Evolutionary conservation across 495 filamentous ascomycete genomes (phyloP).

Genomic region (Annulohypoxylon stygium): DNA sequence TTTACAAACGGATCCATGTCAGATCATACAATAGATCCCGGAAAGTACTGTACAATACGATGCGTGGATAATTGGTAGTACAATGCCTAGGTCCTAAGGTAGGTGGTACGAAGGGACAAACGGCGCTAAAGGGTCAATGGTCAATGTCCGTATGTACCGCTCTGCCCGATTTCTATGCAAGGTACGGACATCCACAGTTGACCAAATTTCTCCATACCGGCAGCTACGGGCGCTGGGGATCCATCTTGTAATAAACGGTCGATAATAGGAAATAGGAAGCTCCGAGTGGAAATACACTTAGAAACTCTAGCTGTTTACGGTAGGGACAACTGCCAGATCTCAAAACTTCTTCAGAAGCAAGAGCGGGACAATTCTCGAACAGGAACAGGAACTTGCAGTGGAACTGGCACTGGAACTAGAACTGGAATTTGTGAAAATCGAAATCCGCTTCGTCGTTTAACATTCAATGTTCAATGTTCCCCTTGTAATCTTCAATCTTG

Average conservation of each 20-base stretch:
- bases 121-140: conserved; percentile 33
- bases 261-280: conserved; percentile 23
- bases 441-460: conserved; percentile 24
- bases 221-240: conserved; percentile 28
- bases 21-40: conserved; percentile 14
- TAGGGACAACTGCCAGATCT: conserved; percentile 2
- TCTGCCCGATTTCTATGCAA: conserved; percentile 28
- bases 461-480: too few relatives aligned
- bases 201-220: conserved; percentile 34
- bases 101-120: conserved; percentile 23
- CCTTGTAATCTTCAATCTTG: too few relatives aligned
- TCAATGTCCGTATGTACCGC: conserved; percentile 31
- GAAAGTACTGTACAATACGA: background rate
- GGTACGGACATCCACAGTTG: conserved; percentile 25
- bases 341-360: conserved; percentile 4
- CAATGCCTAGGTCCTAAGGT: background rate
- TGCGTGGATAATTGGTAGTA: background rate
- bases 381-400: too few relatives aligned
- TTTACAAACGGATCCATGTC: background rate
- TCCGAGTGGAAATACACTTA: conserved; percentile 6
- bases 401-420: too few relatives aligned
- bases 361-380: conserved; percentile 10
- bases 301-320: conserved; percentile 13
- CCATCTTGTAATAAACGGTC: conserved; percentile 23
- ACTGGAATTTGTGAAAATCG: conserved; percentile 19